A percentile compares a stretch with the other conserved stretches of the same genome.
phyloP scores from a whole-genome alignment of 768 basidiomycete species.

The Sarcodon aspratus region DNA sequence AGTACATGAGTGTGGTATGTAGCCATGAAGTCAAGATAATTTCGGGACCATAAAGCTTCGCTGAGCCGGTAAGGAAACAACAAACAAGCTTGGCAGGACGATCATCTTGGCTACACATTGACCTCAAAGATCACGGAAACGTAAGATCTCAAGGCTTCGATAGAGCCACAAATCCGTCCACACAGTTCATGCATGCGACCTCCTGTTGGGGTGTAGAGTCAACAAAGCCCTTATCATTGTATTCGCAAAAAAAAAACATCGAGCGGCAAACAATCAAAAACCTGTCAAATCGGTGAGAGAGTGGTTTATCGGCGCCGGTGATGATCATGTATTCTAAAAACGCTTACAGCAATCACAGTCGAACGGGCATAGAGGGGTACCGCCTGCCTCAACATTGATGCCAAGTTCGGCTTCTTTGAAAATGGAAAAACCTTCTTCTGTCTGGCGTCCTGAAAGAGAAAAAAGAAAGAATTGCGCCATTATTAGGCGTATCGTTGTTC shows the following conservation, averaged over 20 bases:
- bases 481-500: neutral
- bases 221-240: neutral
- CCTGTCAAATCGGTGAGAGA: neutral
- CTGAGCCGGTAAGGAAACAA: no score
- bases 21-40: no score
- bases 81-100: neutral
- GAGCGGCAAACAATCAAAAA: neutral
- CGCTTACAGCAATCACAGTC: conserved; percentile 81
- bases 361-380: conserved; percentile 74
- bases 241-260: neutral
- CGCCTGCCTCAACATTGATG: conserved; percentile 56
- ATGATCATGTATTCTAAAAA: neutral
- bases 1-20: no score
- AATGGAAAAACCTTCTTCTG: conserved; percentile 69
- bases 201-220: neutral
- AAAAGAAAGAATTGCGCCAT: conserved; percentile 10
- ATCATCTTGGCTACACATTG: conserved; percentile 53
- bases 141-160: conserved; percentile 42
- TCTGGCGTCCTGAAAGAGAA: conserved; percentile 50
- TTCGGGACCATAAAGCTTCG: no score
- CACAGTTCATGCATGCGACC: no score
- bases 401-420: conserved; percentile 81
- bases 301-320: no score
- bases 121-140: conserved; percentile 38
- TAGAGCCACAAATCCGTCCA: conserved; percentile 33